A percentile compares a stretch with the other conserved stretches of the same genome.
Conservation (phyloP, 768 basidiomycete genomes). For the Naganishia vaughanmartiniae region DNA sequence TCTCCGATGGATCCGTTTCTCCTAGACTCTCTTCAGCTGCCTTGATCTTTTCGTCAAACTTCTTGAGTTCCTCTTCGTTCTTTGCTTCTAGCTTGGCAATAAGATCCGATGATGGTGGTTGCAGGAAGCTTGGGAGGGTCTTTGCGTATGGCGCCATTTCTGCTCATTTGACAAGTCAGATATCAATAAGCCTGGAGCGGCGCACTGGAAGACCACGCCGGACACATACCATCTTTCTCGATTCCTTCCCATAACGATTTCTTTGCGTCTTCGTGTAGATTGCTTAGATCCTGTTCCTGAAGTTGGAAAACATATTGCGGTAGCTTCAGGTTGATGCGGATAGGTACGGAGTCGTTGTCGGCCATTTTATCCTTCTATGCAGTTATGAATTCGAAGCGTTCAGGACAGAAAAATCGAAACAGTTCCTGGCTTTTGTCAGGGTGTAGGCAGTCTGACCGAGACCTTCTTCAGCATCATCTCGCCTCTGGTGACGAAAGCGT, state of each 20-base stretch:
- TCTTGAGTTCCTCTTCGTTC: conserved; percentile 70
- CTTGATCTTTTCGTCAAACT: conserved; percentile 71
- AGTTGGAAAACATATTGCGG: conserved; percentile 77
- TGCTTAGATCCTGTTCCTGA: conserved; percentile 61
- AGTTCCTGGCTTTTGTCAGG: neutral
- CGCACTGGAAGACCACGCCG: neutral
- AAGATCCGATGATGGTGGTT: conserved; percentile 58
- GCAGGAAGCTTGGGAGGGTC: conserved; percentile 31
- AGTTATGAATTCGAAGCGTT: neutral
- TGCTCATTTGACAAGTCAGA: conserved; percentile 44
- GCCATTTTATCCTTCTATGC: conserved; percentile 26
- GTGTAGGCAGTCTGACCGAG: neutral
- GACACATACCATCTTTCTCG: conserved; percentile 68
- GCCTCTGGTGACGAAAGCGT: conserved; percentile 25
- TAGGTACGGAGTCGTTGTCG: conserved; percentile 66
- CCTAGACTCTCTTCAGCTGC: conserved; percentile 89
- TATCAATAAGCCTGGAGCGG: neutral
- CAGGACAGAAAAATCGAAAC: neutral
- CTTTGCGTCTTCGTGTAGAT: conserved; percentile 68
- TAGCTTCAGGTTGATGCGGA: conserved; percentile 80
- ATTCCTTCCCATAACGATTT: conserved; percentile 69
- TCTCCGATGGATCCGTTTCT: conserved; percentile 88
- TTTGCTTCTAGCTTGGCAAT: conserved; percentile 64
- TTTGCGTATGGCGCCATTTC: conserved; percentile 79
- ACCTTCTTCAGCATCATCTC: neutral